These are phyloP conservation scores for Friedmanniomyces endolithicus DNA, from an alignment of 495 filamentous ascomycete genomes.

Conservation along the genomic window DNA sequence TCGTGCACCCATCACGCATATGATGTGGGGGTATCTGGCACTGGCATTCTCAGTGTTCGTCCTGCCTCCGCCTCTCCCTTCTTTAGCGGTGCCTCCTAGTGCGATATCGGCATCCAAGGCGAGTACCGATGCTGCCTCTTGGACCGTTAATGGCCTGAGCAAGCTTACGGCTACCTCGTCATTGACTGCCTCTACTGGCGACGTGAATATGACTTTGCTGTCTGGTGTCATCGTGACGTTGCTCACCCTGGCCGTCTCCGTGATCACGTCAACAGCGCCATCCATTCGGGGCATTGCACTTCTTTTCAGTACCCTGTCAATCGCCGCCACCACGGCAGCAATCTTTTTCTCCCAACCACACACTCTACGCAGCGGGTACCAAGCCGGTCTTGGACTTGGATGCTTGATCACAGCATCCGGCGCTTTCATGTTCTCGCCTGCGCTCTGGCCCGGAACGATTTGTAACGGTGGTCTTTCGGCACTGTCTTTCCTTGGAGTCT, in stretches of 20 bases:
- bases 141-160: neutral
- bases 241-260: constrained; percentile 21
- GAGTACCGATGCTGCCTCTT: neutral
- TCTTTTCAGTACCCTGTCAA: constrained; percentile 17
- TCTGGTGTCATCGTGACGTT: constrained; percentile 22
- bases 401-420: constrained; percentile 9
- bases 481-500: constrained; percentile 14
- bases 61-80: constrained; percentile 34
- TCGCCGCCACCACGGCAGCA: constrained; percentile 9
- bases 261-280: constrained; percentile 15
- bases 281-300: constrained; percentile 17
- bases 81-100: neutral
- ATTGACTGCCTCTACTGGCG: constrained; percentile 17
- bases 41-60: constrained; percentile 36
- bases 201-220: constrained; percentile 24
- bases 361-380: constrained; percentile 8
- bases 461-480: constrained; percentile 16
- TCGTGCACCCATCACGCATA: constrained; percentile 8
- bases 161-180: neutral
- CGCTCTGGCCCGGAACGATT: constrained; percentile 16
- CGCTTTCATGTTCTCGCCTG: constrained; percentile 19
- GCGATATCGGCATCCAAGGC: neutral
- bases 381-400: constrained; percentile 16
- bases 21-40: constrained; percentile 36
- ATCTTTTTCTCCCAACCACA: constrained; percentile 9